Evolutionary conservation across 495 filamentous ascomycete genomes (phyloP).

Genomic region (Jackrogersella multiformis): DNA sequence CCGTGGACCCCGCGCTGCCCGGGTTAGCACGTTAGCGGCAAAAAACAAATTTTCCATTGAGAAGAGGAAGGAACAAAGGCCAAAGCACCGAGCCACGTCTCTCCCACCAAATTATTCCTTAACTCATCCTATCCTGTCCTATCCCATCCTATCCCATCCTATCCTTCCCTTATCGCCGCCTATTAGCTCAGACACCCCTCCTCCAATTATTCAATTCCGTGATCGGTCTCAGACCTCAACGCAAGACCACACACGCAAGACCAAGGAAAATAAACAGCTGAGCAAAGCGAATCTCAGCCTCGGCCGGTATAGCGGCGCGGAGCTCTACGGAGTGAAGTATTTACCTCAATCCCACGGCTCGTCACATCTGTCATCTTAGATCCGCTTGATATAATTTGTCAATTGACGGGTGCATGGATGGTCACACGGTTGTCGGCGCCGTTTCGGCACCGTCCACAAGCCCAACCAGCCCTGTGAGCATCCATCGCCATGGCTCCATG

Average conservation of each 20-base stretch:
- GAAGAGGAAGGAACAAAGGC: neutral
- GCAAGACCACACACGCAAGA: constrained; percentile 10
- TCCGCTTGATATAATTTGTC: constrained; percentile 40
- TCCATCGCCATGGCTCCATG: constrained; percentile 55
- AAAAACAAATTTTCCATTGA: constrained; percentile 35
- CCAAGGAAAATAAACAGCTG: constrained; percentile 5
- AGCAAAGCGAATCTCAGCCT: constrained; percentile 28
- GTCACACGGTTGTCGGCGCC: constrained; percentile 49
- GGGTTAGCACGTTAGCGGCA: constrained; percentile 28
- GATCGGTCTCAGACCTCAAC: constrained; percentile 41
- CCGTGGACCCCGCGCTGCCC: constrained; percentile 17
- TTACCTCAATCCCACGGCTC: constrained; percentile 36
- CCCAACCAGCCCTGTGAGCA: constrained; percentile 53
- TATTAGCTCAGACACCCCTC: constrained; percentile 36
- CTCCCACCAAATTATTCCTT: constrained; percentile 10
- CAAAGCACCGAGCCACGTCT: constrained; percentile 9
- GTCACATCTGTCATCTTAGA: constrained; percentile 40
- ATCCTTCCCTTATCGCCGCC: constrained; percentile 31
- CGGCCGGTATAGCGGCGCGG: constrained; percentile 38
- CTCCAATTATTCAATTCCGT: constrained; percentile 43
- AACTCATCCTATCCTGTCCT: too few species aligned
- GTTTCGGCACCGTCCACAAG: constrained; percentile 51
- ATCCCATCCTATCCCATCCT: too few species aligned
- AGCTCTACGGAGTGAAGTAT: constrained; percentile 31
- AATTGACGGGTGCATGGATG: constrained; percentile 51